Evolutionary conservation across 2,329 filamentous ascomycete species (phyloP).

Genomic region (Aspergillus alliaceus): DNA sequence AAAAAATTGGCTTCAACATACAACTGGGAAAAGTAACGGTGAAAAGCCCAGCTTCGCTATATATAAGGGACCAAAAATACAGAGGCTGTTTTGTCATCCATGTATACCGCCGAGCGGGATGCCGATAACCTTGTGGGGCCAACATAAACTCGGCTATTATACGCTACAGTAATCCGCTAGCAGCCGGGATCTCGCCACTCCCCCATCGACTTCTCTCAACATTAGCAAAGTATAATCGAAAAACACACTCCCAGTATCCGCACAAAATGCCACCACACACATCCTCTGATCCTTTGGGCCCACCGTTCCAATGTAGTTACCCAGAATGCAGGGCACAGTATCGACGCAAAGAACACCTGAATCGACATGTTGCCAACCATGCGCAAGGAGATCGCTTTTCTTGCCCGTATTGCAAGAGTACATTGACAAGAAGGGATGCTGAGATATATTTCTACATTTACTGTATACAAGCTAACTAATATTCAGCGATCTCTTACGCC

Average conservation of each 20-base stretch:
- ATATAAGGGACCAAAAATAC: too few species aligned
- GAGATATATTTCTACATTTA: too few species aligned
- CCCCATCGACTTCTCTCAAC: too few species aligned
- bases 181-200: too few species aligned
- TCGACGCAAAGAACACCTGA: slow-evolving; percentile 25
- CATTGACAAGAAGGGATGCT: slow-evolving; percentile 13
- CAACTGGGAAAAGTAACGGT: too few species aligned
- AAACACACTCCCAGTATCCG: too few species aligned
- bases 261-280: not conserved
- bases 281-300: not conserved
- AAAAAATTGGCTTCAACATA: too few species aligned
- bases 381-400: slow-evolving; percentile 2
- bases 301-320: slow-evolving; percentile 11
- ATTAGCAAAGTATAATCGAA: too few species aligned
- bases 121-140: not conserved
- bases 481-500: slow-evolving; percentile 22
- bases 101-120: not conserved
- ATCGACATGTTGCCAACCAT: slow-evolving; percentile 18
- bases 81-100: too few species aligned
- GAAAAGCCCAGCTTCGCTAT: too few species aligned
- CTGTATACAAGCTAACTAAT: not conserved
- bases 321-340: slow-evolving; percentile 22
- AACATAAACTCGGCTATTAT: too few species aligned
- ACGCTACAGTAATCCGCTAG: too few species aligned
- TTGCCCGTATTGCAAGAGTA: slow-evolving; percentile 19